These are phyloP conservation scores for Trichophyton benhamiae DNA, from an alignment of 2,329 filamentous ascomycete species.

Conservation along the genomic window DNA sequence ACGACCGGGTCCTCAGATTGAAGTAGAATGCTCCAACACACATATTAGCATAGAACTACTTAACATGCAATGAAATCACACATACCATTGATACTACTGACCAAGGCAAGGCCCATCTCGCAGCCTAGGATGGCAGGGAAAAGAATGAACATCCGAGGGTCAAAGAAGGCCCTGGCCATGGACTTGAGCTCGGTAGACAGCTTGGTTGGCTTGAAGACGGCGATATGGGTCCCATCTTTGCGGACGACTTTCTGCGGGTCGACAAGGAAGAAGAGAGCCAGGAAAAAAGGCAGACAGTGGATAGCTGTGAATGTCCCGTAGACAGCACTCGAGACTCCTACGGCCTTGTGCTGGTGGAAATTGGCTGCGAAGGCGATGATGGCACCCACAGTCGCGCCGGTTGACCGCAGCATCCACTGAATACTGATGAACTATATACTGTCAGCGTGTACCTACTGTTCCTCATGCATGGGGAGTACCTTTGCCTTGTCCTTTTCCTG, in stretches of 20 bases:
- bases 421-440: constrained; percentile 44
- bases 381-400: constrained; percentile 49
- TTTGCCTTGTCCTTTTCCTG: constrained; percentile 62
- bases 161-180: constrained; percentile 52
- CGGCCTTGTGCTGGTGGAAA: neutral
- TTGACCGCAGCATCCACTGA: constrained; percentile 74
- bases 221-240: constrained; percentile 56
- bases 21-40: constrained; percentile 46
- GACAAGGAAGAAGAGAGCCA: constrained; percentile 51
- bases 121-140: constrained; percentile 62
- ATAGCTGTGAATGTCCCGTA: constrained; percentile 64
- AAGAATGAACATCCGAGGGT: constrained; percentile 52
- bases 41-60: neutral
- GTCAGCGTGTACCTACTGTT: constrained; percentile 39
- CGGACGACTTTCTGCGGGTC: constrained; percentile 56
- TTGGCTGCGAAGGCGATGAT: neutral
- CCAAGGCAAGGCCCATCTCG: constrained; percentile 59
- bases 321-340: constrained; percentile 43
- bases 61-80: neutral
- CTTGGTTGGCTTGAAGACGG: constrained; percentile 67
- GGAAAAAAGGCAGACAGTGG: constrained; percentile 49
- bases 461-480: constrained; percentile 48
- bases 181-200: constrained; percentile 61
- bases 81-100: constrained; percentile 18
- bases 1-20: constrained; percentile 50